Percentiles rank a stretch among this genome's conserved stretches.
Evolutionary conservation across 257 asterid genomes (phyloP).

Genomic region (Prunella vulgaris): DNA sequence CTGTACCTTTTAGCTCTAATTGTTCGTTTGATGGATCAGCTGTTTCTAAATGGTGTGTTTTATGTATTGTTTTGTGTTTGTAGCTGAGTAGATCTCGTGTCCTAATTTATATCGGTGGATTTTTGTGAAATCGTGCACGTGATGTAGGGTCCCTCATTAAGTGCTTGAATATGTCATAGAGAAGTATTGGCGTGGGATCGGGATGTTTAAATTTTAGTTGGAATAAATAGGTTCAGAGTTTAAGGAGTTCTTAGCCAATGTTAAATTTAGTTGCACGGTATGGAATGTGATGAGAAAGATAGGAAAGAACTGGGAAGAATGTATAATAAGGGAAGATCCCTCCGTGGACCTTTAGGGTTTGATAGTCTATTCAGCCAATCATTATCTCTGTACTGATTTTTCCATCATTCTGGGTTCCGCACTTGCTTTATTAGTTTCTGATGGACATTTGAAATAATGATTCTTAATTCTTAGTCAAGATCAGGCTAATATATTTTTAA

Average conservation of each 20-base stretch:
- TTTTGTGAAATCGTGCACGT: background rate
- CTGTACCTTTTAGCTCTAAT: background rate
- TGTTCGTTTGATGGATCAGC: background rate
- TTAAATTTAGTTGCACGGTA: background rate
- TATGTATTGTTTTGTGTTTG: background rate
- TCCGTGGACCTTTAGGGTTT: too few species aligned
- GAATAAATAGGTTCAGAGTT: background rate
- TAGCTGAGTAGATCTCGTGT: slow-evolving; percentile 10
- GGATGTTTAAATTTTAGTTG: background rate
- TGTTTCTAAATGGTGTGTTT: background rate
- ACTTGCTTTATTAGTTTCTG: background rate
- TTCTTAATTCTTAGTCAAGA: background rate
- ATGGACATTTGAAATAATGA: background rate
- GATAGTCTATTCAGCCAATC: background rate
- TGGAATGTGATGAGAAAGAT: background rate
- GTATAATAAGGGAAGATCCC: background rate
- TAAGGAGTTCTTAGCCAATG: background rate
- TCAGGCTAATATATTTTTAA: background rate
- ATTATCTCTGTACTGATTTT: background rate
- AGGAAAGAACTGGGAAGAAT: background rate
- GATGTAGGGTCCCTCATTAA: background rate
- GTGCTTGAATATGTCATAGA: background rate
- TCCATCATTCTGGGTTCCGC: background rate
- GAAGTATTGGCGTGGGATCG: background rate
- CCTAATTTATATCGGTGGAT: background rate